Evolutionary conservation across 306 rosid species (phyloP).

Genomic region (Psophocarpus tetragonolobus): DNA sequence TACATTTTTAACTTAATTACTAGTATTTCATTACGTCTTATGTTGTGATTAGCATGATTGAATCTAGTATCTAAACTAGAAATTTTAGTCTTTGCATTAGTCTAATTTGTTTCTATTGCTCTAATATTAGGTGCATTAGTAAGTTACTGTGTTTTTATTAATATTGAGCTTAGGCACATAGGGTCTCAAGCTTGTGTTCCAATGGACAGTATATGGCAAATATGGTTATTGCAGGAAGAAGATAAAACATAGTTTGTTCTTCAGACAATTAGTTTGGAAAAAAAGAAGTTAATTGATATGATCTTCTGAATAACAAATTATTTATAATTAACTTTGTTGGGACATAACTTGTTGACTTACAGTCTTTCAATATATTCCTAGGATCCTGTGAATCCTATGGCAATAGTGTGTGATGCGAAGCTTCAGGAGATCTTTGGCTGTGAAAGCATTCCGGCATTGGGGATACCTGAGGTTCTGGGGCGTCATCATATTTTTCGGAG

Average conservation of each 20-base stretch:
- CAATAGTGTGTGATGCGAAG: slow-evolving; percentile 68
- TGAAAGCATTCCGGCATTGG: slow-evolving; percentile 73
- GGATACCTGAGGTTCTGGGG: slow-evolving; percentile 73
- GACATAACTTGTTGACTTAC: slow-evolving; percentile 24
- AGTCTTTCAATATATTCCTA: slow-evolving; percentile 34
- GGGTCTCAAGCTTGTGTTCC: slow-evolving; percentile 1
- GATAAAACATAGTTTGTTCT: neutral
- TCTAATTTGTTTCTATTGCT: neutral
- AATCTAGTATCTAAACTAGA: neutral
- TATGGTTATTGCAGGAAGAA: neutral
- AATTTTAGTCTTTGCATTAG: neutral
- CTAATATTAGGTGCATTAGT: neutral
- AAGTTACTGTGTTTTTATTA: slow-evolving; percentile 15
- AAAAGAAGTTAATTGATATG: neutral
- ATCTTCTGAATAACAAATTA: neutral
- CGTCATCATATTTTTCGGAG: slow-evolving; percentile 74
- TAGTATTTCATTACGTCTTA: neutral
- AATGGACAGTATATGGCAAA: slow-evolving; percentile 10
- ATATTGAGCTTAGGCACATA: neutral
- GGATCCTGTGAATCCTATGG: slow-evolving; percentile 85
- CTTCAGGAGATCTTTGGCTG: slow-evolving; percentile 82
- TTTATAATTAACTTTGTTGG: slow-evolving; percentile 9
- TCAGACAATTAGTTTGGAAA: neutral
- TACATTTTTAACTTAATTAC: neutral
- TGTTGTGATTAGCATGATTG: neutral